Evolutionary conservation across 2,329 filamentous ascomycete species (phyloP).

Genomic region (Pochonia chlamydosporia): DNA sequence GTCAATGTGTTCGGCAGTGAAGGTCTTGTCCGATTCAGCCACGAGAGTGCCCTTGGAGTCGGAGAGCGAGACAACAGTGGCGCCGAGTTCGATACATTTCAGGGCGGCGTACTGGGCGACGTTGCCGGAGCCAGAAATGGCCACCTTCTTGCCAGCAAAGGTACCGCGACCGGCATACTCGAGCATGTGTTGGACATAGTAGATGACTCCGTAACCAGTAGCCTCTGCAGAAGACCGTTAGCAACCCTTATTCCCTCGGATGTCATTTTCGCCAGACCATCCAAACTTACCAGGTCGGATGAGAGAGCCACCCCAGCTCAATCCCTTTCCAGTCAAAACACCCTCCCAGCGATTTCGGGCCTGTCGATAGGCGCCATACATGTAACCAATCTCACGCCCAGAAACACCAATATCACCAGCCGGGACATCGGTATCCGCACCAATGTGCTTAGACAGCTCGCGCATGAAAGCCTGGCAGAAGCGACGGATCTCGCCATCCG

Average conservation of each 20-base stretch:
- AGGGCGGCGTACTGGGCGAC: conserved; percentile 96
- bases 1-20: conserved; percentile 74
- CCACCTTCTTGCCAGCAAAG: conserved; percentile 87
- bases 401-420: conserved; percentile 95
- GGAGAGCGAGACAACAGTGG: conserved; percentile 84
- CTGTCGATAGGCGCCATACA: conserved; percentile 91
- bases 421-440: conserved; percentile 91
- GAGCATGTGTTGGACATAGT: conserved; percentile 97
- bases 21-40: conserved; percentile 57
- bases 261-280: no score
- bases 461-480: conserved; percentile 97
- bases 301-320: conserved; percentile 84
- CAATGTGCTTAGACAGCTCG: conserved; percentile 92
- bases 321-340: conserved; percentile 92
- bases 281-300: conserved; percentile 68
- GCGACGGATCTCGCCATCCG: conserved; percentile 91
- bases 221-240: conserved; percentile 53
- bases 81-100: conserved; percentile 94
- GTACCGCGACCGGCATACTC: conserved; percentile 79
- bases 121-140: conserved; percentile 95
- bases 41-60: conserved; percentile 85
- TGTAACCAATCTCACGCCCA: conserved; percentile 85
- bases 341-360: conserved; percentile 90
- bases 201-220: conserved; percentile 92
- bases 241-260: no score